Conservation (phyloP, 2,329 filamentous ascomycete genomes). For the Talaromyces islandicus region DNA sequence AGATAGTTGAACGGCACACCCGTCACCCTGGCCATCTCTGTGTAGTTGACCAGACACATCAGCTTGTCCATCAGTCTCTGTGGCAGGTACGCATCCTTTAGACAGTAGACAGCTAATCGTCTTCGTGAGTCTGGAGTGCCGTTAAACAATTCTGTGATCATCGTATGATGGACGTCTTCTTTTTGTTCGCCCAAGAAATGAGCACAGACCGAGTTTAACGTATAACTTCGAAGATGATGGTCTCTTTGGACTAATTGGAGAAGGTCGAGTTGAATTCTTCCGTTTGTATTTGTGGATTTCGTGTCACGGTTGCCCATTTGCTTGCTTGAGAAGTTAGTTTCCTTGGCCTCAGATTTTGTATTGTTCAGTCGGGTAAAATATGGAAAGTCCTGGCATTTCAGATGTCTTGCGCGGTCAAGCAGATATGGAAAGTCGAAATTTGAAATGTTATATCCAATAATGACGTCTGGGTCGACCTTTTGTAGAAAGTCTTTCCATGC, state of each 20-base stretch:
- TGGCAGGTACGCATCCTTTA: constrained; percentile 95
- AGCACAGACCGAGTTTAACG: constrained; percentile 89
- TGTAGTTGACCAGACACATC: constrained; percentile 98
- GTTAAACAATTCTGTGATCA: constrained; percentile 98
- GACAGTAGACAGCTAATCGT: constrained; percentile 86
- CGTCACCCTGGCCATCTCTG: constrained; percentile 98
- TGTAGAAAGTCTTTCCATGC: constrained; percentile 87
- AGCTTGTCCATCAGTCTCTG: constrained; percentile 95
- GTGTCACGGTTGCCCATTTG: constrained; percentile 97
- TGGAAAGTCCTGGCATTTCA: constrained; percentile 75
- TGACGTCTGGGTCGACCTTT: constrained; percentile 89
- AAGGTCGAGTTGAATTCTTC: constrained; percentile 84
- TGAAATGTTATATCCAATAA: constrained; percentile 97
- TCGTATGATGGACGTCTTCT: constrained; percentile 96
- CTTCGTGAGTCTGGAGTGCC: constrained; percentile 89
- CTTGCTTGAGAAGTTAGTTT: constrained; percentile 90
- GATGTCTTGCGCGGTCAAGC: constrained; percentile 75
- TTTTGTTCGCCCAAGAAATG: constrained; percentile 97
- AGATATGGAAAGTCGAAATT: constrained; percentile 99
- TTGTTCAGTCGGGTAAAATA: constrained; percentile 78
- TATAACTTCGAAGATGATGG: constrained; percentile 92
- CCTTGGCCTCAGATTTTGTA: constrained; percentile 64
- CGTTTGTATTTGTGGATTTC: constrained; percentile 90
- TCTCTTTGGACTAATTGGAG: constrained; percentile 94
- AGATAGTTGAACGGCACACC: constrained; percentile 96